Evolutionary conservation across 2,329 filamentous ascomycete species (phyloP).

Genomic region (Ophiobolus disseminans): DNA sequence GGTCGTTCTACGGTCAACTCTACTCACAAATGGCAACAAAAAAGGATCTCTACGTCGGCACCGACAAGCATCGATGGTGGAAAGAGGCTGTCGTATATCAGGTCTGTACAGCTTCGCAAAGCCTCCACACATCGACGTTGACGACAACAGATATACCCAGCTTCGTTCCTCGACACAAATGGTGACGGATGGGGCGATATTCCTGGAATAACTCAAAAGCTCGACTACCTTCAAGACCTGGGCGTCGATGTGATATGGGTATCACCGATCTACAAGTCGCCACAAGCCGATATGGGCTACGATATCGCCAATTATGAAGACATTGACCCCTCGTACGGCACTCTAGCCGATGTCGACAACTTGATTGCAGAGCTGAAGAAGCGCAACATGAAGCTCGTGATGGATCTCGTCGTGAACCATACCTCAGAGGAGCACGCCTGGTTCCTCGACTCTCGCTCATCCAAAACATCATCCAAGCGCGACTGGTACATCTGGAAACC

Average conservation of each 20-base stretch:
- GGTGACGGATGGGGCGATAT: slow-evolving; percentile 64
- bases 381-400: slow-evolving; percentile 48
- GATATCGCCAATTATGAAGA: slow-evolving; percentile 52
- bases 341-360: slow-evolving; percentile 48
- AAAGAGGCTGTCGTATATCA: slow-evolving; percentile 68
- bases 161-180: slow-evolving; percentile 66
- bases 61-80: slow-evolving; percentile 60
- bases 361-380: slow-evolving; percentile 47
- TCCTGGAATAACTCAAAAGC: slow-evolving; percentile 62
- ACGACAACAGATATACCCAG: slow-evolving; percentile 59
- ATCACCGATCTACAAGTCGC: slow-evolving; percentile 54
- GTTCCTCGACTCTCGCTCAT: slow-evolving; percentile 64
- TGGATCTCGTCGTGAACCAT: slow-evolving; percentile 53
- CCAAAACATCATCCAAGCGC: slow-evolving; percentile 55
- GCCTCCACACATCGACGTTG: neutral
- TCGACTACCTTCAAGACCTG: slow-evolving; percentile 63
- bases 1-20: too few relatives aligned
- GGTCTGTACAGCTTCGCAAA: slow-evolving; percentile 16
- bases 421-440: slow-evolving; percentile 58
- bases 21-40: slow-evolving; percentile 5
- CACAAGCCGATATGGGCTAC: slow-evolving; percentile 54
- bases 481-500: slow-evolving; percentile 65
- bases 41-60: slow-evolving; percentile 39
- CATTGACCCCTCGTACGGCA: slow-evolving; percentile 50
- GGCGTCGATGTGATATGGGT: slow-evolving; percentile 50